Base-by-base conservation (phyloP, 352 stramenopile genomes). In the Phytophthora citricola region DNA sequence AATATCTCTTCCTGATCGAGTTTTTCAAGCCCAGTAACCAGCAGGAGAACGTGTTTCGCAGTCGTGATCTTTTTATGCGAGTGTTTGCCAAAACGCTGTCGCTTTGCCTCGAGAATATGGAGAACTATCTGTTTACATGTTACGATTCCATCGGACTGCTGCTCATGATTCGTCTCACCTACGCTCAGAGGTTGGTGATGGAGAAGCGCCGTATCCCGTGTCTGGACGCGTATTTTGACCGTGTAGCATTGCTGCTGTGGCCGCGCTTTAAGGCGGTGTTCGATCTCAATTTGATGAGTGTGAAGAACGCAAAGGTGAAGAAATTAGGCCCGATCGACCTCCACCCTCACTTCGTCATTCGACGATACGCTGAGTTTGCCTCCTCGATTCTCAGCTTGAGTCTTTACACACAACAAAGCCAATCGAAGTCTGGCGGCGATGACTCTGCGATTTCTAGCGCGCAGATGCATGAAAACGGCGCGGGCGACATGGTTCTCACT, bases 111-210 rank as follows among this genome's bases (percentile, higher is more conserved):
- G 98, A 99, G 69, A 97, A 99, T 66, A 74, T 99, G 48, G 97
- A 99, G 63, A 99, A 99, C 76, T 99, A 99, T 63, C 71, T 99
- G 2, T 99, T 98, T 70, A 97, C 89, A 46, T 99, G 89, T 65
- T 97, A 98, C 67, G 98, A 99, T 83, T 93, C 89, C 14, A 92
- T 99, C 26, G 97, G 89, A 32, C 76, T 99, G 24, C 83, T 99
- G n/a, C 86, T 99, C 14, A 99, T 99, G 96, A 98, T 99, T 66
- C 97, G 97, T 27, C 77, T 99, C 20, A 99, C 94, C 17, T 92
- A 98, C 56, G 69, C 83, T 10, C 89, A 97, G 62, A 77, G 85
- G 6, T 50, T 89, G 11, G 82, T 92, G 31, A 96, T 96, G 87
- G 81, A 93, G 51, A 91, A 92, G 48, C 77, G 89, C 0, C 83